Base-by-base conservation (phyloP, 2,329 filamentous ascomycete genomes). In the Fusarium nodosum region DNA sequence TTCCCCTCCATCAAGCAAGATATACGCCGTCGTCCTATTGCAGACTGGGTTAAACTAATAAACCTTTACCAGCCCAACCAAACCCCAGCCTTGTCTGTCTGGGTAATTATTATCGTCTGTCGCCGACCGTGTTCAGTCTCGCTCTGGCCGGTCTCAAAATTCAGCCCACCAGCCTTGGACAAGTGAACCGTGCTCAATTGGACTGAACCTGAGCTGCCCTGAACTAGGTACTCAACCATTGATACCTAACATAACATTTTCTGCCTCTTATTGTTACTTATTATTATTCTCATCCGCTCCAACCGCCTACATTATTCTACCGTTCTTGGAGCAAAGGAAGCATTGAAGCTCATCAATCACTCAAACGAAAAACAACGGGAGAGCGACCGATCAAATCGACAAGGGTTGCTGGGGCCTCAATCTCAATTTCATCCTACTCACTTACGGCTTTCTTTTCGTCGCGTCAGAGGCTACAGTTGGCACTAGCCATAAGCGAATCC, bases 81-180 rank as follows among this genome's bases (percentile, higher is more conserved):
- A 39, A 41, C 13, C n/a, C 48, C 28, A 44, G 60, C 31, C 51
- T 46, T 38, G 22, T 54, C 50, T 38, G 22, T 51, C 50, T 46
- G 48, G 41, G 39, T 46, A 16, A 50, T 50, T 16, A 38, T 38
- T 16, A 50, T 56, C 45, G 45, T 66, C 68, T 53, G 50, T 62
- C 68, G 60, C 60, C 24, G 42, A 34, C 34, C 24, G 39, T 30
- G 39, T 30, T 38, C 31, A 15, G 24, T 51, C n/a, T 64, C 61
- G 60, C 61, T 58, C 39, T 74, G 59, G 54, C 72, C 72, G 72
- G 69, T 74, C 72, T 74, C 72, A 74, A 60, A 72, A 71, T 68
- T 74, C 64, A 74, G 71, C 71, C 71, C 66, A 72, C 53, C 56
- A 57, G 54, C 56, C 42, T 54, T 20, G 41, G 39, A 42, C 39